Evolutionary conservation across 352 stramenopile genomes (phyloP), one percentile per base, ranked within the genome.

Genomic region (Thalassiosira hispida): DNA sequence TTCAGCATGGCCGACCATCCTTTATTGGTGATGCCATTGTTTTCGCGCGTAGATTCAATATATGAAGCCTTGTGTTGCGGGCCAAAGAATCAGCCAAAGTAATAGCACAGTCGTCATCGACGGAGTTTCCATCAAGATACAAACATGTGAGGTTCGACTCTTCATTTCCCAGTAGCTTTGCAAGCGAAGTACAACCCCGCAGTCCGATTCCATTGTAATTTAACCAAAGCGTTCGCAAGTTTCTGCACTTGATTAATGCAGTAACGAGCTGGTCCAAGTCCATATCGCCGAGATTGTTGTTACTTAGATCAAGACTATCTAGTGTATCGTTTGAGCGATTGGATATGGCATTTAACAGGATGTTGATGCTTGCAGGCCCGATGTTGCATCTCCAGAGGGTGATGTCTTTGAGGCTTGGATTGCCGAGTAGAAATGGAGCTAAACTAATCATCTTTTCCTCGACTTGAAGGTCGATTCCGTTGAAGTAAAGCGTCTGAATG

Each of bases 321-420:
- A 77, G 56, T 20, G 47, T 67, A 59, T 79, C 31, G 31, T 29
- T 38, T 33, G 65, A 67, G 38, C 40, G 46, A 56, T 64, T 2
- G 4, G 66, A 44, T 29, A 81, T 53, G 8, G 53, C 71, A 61
- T 11, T 55, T 38, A 53, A 64, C 20, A 74, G 16, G 5, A 42
- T 53, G 49, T 42, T 35, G 16, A 74, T 55, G 3, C 29, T 18
- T 25, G 9, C 65, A 49, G 31, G 5, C 23, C 31, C 51, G 16
- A 66, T 52, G 52, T 57, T 31, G 25, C 49, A 64, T 14, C n/a
- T n/a, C 3, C 27, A 5, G 14, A 74, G 9, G 18, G 3, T 51
- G n/a, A 74, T 44, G 16, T 46, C 16, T 47, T 74, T 74, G 49
- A 74, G 65, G 18, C 51, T 67, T 2, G 49, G 51, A 53, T 74